A percentile compares a stretch with the other conserved stretches of the same genome.
Conservation (phyloP, 1,284 basidiomycete species). For the Mycena citricolor region DNA sequence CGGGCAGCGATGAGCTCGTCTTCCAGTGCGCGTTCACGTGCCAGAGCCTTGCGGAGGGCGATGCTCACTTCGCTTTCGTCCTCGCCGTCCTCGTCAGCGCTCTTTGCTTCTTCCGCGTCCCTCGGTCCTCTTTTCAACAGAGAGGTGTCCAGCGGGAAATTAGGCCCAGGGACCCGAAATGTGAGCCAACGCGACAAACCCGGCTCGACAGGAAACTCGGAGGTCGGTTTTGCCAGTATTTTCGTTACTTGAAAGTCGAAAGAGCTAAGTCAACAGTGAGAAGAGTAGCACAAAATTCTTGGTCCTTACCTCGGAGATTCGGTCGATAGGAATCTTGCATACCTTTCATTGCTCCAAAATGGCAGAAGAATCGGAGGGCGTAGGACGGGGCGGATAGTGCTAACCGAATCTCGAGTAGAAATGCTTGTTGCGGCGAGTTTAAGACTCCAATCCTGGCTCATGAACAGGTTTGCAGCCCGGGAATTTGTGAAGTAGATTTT, state of each 20-base stretch:
- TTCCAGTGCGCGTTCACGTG: conserved; percentile 12
- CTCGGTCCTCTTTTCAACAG: not conserved
- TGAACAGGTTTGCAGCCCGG: not conserved
- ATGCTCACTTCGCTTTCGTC: not conserved
- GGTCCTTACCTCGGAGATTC: not conserved
- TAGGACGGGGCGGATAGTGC: too few species aligned
- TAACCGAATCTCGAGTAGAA: too few species aligned
- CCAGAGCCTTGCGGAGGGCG: conserved; percentile 11
- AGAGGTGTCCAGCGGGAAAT: not conserved
- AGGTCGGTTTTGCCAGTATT: not conserved
- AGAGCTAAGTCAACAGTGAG: not conserved
- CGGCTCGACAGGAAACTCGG: too few species aligned
- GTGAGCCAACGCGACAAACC: conserved; percentile 6
- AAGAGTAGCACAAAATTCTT: not conserved
- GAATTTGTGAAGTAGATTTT: conserved; percentile 3
- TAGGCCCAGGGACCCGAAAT: conserved; percentile 13
- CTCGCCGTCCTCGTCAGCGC: not conserved
- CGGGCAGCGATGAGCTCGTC: not conserved
- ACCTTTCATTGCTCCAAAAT: too few species aligned
- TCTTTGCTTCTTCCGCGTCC: not conserved
- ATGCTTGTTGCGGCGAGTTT: too few species aligned
- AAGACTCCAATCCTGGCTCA: conserved; percentile 1
- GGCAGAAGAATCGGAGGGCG: too few species aligned
- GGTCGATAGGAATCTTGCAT: too few species aligned
- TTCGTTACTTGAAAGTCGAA: not conserved